Percentiles rank a stretch among this genome's conserved stretches.
phyloP scores from a whole-genome alignment of 768 basidiomycete species.

The Tulasnella sp. region DNA sequence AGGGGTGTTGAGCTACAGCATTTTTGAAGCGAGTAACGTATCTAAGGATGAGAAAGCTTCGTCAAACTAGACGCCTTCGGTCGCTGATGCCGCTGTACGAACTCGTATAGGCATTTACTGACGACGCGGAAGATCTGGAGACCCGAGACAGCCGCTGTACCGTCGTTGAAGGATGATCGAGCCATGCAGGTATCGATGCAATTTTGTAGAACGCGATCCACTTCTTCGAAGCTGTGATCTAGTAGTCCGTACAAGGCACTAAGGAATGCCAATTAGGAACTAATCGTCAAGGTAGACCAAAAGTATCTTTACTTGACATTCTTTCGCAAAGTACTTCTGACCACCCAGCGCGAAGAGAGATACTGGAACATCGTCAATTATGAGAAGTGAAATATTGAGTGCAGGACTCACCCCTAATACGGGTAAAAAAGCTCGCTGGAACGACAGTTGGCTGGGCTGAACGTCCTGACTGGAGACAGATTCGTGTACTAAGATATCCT shows the following conservation, averaged over 20 bases:
- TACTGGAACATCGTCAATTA: conserved; percentile 29
- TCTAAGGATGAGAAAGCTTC: conserved; percentile 26
- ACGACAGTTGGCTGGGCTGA: conserved; percentile 35
- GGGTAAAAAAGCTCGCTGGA: conserved; percentile 45
- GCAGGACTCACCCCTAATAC: conserved; percentile 34
- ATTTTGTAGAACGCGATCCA: neutral
- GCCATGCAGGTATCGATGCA: neutral
- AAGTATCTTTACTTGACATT: neutral
- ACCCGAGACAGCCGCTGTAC: conserved; percentile 30
- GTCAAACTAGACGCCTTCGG: neutral
- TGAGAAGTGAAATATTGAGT: neutral
- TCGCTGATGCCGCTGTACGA: conserved; percentile 14
- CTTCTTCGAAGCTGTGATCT: neutral
- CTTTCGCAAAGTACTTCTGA: neutral
- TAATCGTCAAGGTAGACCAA: neutral
- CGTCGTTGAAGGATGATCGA: neutral
- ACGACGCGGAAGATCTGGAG: conserved; percentile 37
- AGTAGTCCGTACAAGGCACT: neutral
- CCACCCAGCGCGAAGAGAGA: conserved; percentile 29
- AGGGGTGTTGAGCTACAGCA: conserved; percentile 35
- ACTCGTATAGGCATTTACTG: conserved; percentile 42
- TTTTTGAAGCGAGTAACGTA: conserved; percentile 50
- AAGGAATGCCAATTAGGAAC: neutral
- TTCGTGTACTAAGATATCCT: conserved; percentile 38
- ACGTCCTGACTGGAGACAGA: conserved; percentile 32